Base-by-base conservation (phyloP, 805 yeast species). In the Suhomyces sp. region DNA sequence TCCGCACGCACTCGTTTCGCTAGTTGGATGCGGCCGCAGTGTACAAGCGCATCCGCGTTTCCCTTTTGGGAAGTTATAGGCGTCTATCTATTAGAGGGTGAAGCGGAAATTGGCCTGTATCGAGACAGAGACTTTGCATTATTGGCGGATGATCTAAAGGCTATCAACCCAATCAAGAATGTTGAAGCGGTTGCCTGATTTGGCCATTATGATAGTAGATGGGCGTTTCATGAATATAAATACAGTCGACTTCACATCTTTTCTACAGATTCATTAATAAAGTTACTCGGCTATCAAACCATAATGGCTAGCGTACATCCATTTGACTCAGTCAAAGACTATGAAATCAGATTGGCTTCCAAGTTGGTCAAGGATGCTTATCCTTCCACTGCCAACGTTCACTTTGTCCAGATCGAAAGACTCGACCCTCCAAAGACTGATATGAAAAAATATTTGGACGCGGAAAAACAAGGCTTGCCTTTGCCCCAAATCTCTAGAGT, bases 361-460 rank as follows among this genome's bases (percentile, higher is more conserved):
- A 82, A 82, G 67, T 75, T 85, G 54, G 71, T 85, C 68, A 85
- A 84, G 70, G 86, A 81, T 63, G 63, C 79, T 49, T 69, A 80
- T 63, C 76, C 82, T 17, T 80, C 80, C 29, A 62, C 71, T 15
- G 81, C 77, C 46, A 71, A 75, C 57, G 81, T 85, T 49, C 87
- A 84, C 66, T 86, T 86, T 66, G 76, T 80, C 48, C 87, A 82
- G 65, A 70, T 84, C 54, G 92, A 86, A 64, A 78, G 84, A 65
- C 60, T 80, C 45, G 96, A 88, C 64, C 96, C 96, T 31, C 92
- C 96, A 54, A 88, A 88, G 78, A 73, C 79, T 59, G 83, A 79
- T 55, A 84, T 88, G 86, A 62, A 82, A 56, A 80, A 77, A 60
- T 87, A 77, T 68, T 73, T 88, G 56, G 85, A 83, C 53, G 85